Evolutionary conservation across 805 yeast species (phyloP), one percentile per base, ranked within the genome.

Genomic region (Myxozyma geophila): DNA sequence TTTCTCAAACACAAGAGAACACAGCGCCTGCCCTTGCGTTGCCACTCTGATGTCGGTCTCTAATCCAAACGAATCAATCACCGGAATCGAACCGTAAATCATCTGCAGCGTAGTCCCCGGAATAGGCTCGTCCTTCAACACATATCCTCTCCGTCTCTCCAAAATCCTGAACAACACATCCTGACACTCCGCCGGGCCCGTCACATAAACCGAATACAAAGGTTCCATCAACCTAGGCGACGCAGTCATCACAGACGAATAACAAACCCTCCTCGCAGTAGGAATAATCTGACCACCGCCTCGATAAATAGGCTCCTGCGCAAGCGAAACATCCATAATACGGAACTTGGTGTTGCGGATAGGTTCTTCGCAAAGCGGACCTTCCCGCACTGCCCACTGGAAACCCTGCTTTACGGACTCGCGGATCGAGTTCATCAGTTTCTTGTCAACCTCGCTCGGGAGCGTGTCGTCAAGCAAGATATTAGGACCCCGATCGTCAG

Each of bases 291-390:
- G 0, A 85, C 70, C 89, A 39, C 83, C 81, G 35, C 84, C 82
- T 48, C 87, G 76, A 47, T 81, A 84, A 1, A 80, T 69, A 5
- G 79, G 77, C 36, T 82, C 81, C 0, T 79, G 75, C 6, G 87
- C 81, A 2, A 89, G 71, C 0, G 78, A 76, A 0, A 85, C 83
- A 61, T 87, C 90, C 53, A 90, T 79, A 47, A 95, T 80, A 60
- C 85, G 84, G 75, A 95, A 91, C 67, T 83, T 85, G 6, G 87
- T 84, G 59, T 86, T 83, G 58, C 89, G 77, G 7, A 95, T 80
- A 0, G 89, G 87, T 72, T 91, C 97, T 64, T 89, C 96, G 66
- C 96, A 86, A n/a, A 95, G 78, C 0, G 99, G 99, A 0, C 99
- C 99, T 70, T 90, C 96, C 60, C 85, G 80, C 0, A 84, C 80